These are phyloP conservation scores for Solanum bulbocastanum DNA, from an alignment of 257 asterid genomes.

Conservation along the genomic window DNA sequence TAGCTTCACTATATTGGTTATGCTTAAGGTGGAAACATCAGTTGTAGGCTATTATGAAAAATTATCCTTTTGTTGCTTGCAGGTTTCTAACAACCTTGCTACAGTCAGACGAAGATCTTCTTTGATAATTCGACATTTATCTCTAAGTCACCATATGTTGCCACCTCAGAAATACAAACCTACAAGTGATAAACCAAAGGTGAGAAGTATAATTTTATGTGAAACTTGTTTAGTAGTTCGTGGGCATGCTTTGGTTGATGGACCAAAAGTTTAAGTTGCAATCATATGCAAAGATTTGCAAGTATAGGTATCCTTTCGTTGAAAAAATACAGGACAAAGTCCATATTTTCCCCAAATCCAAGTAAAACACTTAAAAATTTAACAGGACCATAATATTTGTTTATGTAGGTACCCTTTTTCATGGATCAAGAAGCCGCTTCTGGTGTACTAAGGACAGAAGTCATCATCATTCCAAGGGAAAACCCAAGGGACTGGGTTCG, in stretches of 20 bases:
- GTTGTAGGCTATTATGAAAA: not conserved
- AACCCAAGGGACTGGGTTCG: slow-evolving; percentile 18
- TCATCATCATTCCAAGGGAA: slow-evolving; percentile 5
- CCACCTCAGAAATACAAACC: slow-evolving; percentile 10
- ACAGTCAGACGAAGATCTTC: not conserved
- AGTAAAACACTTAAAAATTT: not conserved
- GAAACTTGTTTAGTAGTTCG: not conserved
- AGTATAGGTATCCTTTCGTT: not conserved
- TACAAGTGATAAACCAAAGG: slow-evolving; percentile 14
- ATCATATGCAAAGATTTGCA: not conserved
- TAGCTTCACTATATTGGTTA: not conserved
- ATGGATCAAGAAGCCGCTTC: not conserved
- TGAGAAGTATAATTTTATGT: slow-evolving; percentile 4
- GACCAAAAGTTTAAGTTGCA: not conserved
- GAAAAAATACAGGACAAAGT: not conserved
- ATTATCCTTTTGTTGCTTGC: not conserved
- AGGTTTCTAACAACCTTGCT: slow-evolving; percentile 13
- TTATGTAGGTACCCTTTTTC: slow-evolving; percentile 18
- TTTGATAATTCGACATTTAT: slow-evolving; percentile 4
- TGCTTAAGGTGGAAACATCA: not conserved
- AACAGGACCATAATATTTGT: not conserved
- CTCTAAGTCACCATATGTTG: slow-evolving; percentile 1
- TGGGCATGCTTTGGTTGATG: not conserved
- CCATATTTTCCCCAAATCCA: not conserved
- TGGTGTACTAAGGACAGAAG: not conserved